Evolutionary conservation across 2,329 filamentous ascomycete species (phyloP), one percentile per base, ranked within the genome.

Genomic region (Fusarium sp.): DNA sequence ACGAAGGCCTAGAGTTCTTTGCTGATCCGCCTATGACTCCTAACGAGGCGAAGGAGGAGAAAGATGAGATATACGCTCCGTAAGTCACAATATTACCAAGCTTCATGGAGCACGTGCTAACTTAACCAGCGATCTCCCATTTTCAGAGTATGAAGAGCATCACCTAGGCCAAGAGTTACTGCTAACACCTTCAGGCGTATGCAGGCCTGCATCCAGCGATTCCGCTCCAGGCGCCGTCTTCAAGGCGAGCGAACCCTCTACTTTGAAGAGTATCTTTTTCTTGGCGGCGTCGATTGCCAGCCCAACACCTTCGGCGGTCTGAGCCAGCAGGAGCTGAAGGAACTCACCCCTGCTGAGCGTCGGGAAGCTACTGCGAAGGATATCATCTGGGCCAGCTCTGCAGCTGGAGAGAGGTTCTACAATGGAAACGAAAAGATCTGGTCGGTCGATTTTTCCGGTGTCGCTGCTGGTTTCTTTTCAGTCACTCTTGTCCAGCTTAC

Each of bases 191-290:
- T 1, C 10, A 92, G 91, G 57, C 93, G 96, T 46, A 93, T 98
- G 40, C 91, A 97, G 75, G 86, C 90, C 28, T 96, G 93, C 46
- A 91, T 98, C 56, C 89, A 94, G 70, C 91, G 93, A 15, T 99
- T 91, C 80, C 89, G 91, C 65, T 84, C 87, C 36, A 91, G 90
- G 46, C 91, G 94, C 33, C 94, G 92, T 69, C 86, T 97, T 61
- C 87, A 91, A 61, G 78, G 83, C 13, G 83, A 88, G 6, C 88
- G 89, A 26, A 78, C 83, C 6, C 82, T 85, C 18, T 81, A 94
- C 34, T 96, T 99, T 79, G 85, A 88, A 74, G 92, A 92, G 68
- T 97, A 96, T 75, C 86, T 98, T 59, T 85, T 88, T 36, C 91
- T 95, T 44, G 96, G 96, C 4, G 95, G 96, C 6, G 86, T 99